Evolutionary conservation across 768 basidiomycete species (phyloP).

Genomic region (Hemileccinum impolitum): DNA sequence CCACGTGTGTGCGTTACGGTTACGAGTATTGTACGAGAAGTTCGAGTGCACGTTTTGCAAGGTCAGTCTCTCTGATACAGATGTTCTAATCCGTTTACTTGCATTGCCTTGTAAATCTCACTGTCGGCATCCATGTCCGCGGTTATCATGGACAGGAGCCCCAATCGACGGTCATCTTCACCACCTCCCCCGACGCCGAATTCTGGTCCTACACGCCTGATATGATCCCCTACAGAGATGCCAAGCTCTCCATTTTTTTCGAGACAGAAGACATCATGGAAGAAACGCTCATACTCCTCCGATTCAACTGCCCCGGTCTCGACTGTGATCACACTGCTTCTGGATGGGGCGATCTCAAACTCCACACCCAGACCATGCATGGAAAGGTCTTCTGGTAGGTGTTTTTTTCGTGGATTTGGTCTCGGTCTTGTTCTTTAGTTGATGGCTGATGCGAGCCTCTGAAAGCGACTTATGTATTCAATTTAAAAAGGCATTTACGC

Average conservation of each 20-base stretch:
- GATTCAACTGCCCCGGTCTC: conserved; percentile 89
- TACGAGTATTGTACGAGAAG: conserved; percentile 93
- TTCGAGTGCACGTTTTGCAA: conserved; percentile 95
- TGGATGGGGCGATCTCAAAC: conserved; percentile 87
- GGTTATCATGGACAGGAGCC: conserved; percentile 48
- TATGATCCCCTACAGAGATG: conserved; percentile 60
- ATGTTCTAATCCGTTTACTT: too few relatives aligned
- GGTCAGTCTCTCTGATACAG: conserved; percentile 36
- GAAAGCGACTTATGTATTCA: conserved; percentile 81
- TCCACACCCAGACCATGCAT: conserved; percentile 77
- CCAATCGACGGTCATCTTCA: conserved; percentile 74
- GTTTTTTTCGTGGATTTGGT: neutral
- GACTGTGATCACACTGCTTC: conserved; percentile 81
- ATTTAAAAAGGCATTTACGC: conserved; percentile 90
- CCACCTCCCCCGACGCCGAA: conserved; percentile 54
- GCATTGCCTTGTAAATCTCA: too few relatives aligned
- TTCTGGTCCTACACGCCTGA: conserved; percentile 60
- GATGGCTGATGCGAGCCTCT: neutral
- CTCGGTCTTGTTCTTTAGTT: too few relatives aligned
- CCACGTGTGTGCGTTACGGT: conserved; percentile 85
- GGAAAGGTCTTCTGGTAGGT: conserved; percentile 77
- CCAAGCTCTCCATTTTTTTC: conserved; percentile 75
- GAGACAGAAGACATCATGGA: conserved; percentile 95
- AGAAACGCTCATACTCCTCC: conserved; percentile 82
- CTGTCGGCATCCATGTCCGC: too few relatives aligned